Conservation (phyloP, 441 rosid genomes). For the Erodium moschatum region DNA sequence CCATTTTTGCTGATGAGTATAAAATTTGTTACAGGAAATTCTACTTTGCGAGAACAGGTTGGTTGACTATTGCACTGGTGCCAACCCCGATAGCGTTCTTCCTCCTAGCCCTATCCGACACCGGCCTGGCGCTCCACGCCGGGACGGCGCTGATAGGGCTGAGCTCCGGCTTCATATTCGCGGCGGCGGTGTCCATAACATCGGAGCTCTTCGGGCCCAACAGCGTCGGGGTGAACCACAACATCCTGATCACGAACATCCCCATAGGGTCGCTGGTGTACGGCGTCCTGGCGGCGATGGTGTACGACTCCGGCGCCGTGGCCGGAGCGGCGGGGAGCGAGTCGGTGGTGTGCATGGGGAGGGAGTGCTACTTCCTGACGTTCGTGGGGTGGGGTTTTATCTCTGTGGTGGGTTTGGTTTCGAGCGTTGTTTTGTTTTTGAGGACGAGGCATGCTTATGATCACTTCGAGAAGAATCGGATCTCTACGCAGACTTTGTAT, state of each 20-base stretch:
- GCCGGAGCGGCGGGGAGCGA: constrained; percentile 26
- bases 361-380: constrained; percentile 61
- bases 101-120: constrained; percentile 49
- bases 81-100: constrained; percentile 84
- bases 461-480: constrained; percentile 58
- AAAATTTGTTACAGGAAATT: constrained; percentile 73
- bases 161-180: constrained; percentile 91
- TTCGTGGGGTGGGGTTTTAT: constrained; percentile 86
- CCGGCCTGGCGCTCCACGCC: constrained; percentile 35
- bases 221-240: constrained; percentile 85
- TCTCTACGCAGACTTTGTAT: constrained; percentile 21
- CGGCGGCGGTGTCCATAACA: constrained; percentile 88
- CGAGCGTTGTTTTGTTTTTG: constrained; percentile 56
- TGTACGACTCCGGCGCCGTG: constrained; percentile 52
- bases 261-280: constrained; percentile 75
- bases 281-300: constrained; percentile 75
- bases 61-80: constrained; percentile 67
- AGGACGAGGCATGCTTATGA: constrained; percentile 78
- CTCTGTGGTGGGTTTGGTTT: constrained; percentile 55
- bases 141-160: constrained; percentile 67
- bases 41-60: constrained; percentile 83
- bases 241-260: constrained; percentile 80
- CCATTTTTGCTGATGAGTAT: too few relatives aligned
- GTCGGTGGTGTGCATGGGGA: constrained; percentile 67
- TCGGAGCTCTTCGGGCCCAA: constrained; percentile 87